Base-by-base conservation (phyloP, 192 early-diverging fungal species). In the Spinellus fusiger region DNA sequence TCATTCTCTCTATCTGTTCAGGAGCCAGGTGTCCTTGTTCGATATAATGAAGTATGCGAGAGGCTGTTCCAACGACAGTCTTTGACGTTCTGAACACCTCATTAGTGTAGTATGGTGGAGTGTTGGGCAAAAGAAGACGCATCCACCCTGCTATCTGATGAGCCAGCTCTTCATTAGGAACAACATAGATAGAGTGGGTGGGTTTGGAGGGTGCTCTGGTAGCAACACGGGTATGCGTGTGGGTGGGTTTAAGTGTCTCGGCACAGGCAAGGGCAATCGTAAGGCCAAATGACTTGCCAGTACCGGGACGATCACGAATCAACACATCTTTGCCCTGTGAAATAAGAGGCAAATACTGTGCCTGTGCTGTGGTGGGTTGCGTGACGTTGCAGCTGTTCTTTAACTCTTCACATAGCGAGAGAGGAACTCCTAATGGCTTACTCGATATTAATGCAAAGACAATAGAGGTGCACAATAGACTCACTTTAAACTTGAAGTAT, bases 261-360 rank as follows among this genome's bases (percentile, higher is more conserved):
- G 69, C 51, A n/a, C 46, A 71, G 5, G 77, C 64, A 12, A 81
- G 54, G 1, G 79, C 40, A 3, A 81, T 49, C 8, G 77, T 64
- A 38, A 81, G 54, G 1, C 79, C 82, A 62, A 84, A 81, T 18
- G 79, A 74, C 56, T 84, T 84, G 15, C 82, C 82, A 2, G 79
- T 80, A 15, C 82, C 82, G 3, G 82, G 79, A 0, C 68, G 56
- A 50, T 84, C 82, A 16, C 78, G 68, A 22, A 84, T 62, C 18
- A 81, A 38, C 0, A 84, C 65, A 40, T 84, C 79, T 29, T 63
- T 66, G 6, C 71, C 70, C 4, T 56, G 16, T 0, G 78, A 56
- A 20, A 80, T 73, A 10, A 67, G 53, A 1, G 79, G 77, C 8
- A 81, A 77, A 31, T 77, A 71, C 27, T 54, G 29, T 18, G 48